A percentile compares a stretch with the other conserved stretches of the same genome.
Conservation (phyloP, 495 filamentous ascomycete genomes). For the Penicillium nucicola region DNA sequence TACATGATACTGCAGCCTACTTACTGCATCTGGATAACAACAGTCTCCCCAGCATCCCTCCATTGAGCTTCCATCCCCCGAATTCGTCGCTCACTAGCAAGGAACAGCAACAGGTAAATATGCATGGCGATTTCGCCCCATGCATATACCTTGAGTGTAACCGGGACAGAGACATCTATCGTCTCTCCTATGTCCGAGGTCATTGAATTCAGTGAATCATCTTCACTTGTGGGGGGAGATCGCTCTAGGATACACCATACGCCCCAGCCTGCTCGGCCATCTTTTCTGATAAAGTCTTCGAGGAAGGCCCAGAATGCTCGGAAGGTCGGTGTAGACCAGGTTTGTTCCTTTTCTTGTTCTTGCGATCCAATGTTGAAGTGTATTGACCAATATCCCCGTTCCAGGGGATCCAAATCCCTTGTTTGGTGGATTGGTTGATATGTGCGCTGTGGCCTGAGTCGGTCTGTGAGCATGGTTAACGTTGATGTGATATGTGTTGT, state of each 20-base stretch:
- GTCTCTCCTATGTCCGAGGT: too few relatives aligned
- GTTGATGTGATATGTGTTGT: conserved; percentile 53
- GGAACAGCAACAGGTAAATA: conserved; percentile 61
- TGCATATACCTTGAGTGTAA: conserved; percentile 56
- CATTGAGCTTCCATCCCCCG: conserved; percentile 52
- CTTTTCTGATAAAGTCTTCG: conserved; percentile 50
- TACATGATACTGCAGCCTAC: not conserved
- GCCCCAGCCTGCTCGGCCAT: conserved; percentile 65
- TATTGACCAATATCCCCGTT: conserved; percentile 69
- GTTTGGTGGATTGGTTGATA: conserved; percentile 51
- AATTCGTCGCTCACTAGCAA: conserved; percentile 58
- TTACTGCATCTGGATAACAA: conserved; percentile 44
- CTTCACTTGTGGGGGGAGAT: not conserved
- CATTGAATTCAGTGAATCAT: not conserved
- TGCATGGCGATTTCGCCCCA: conserved; percentile 64
- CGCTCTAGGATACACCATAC: conserved; percentile 49
- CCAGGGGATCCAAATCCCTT: conserved; percentile 50
- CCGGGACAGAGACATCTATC: not conserved
- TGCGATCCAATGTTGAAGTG: conserved; percentile 31
- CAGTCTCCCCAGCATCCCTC: conserved; percentile 53
- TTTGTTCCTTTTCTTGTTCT: not conserved
- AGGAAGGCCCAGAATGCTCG: conserved; percentile 60
- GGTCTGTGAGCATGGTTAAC: conserved; percentile 48
- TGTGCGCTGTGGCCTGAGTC: conserved; percentile 46
- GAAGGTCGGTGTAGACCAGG: conserved; percentile 30